A percentile compares a stretch with the other conserved stretches of the same genome.
Evolutionary conservation across 2,329 filamentous ascomycete species (phyloP).

Genomic region (Sarocladiaceae sp.): DNA sequence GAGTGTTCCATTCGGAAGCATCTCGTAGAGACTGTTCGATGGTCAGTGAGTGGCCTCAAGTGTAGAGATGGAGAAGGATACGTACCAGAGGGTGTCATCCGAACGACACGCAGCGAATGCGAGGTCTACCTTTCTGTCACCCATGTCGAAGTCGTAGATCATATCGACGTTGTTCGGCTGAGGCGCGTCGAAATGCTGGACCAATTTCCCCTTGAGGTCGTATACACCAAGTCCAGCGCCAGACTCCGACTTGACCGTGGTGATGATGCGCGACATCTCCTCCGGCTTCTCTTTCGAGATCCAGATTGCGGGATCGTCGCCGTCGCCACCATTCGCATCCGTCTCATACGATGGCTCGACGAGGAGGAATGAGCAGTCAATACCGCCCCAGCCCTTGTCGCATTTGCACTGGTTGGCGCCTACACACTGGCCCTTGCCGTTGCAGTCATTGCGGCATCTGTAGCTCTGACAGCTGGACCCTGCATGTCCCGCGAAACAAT

Average conservation of each 20-base stretch:
- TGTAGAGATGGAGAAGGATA: no score
- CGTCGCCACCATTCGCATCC: constrained; percentile 35
- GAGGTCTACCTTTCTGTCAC: constrained; percentile 37
- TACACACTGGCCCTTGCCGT: constrained; percentile 32
- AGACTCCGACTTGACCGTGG: constrained; percentile 42
- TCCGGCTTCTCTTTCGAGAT: constrained; percentile 33
- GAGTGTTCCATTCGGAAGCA: constrained; percentile 38
- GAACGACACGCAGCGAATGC: constrained; percentile 44
- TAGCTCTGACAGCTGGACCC: constrained; percentile 28
- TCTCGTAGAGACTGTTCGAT: constrained; percentile 41
- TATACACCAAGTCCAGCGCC: constrained; percentile 44
- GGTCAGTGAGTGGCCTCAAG: no score
- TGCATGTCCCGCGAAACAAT: constrained; percentile 37
- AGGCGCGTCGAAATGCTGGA: constrained; percentile 37
- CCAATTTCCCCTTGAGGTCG: constrained; percentile 38
- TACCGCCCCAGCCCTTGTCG: constrained; percentile 34
- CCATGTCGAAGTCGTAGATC: constrained; percentile 41
- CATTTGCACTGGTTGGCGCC: constrained; percentile 36
- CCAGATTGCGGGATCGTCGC: constrained; percentile 43
- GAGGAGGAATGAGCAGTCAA: constrained; percentile 38
- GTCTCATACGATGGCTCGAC: constrained; percentile 36
- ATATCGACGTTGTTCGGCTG: constrained; percentile 50
- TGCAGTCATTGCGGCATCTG: constrained; percentile 34
- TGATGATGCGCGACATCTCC: constrained; percentile 40
- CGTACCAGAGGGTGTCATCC: constrained; percentile 47